A percentile compares a stretch with the other conserved stretches of the same genome.
Conservation (phyloP, 352 stramenopile species). For the Ophiocytium majus region DNA sequence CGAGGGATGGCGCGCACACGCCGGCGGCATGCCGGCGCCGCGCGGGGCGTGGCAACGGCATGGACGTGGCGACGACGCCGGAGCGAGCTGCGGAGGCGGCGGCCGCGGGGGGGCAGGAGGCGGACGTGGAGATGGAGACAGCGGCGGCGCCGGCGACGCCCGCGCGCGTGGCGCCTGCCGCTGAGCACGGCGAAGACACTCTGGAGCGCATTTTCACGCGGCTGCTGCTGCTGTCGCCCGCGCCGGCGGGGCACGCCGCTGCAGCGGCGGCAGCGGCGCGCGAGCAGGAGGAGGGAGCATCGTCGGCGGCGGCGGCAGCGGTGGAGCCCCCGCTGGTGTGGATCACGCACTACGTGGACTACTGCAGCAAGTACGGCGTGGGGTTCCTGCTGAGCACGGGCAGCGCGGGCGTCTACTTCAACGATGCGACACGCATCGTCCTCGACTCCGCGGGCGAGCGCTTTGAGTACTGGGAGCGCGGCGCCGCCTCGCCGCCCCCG, state of each 20-base stretch:
- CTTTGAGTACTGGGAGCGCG: constrained; percentile 94
- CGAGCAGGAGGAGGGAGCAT: constrained; percentile 81
- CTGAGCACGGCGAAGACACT: constrained; percentile 40
- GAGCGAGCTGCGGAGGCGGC: not conserved
- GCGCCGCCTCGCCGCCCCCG: constrained; percentile 7
- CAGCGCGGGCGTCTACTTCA: constrained; percentile 93
- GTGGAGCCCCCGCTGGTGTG: constrained; percentile 73
- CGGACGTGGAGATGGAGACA: not conserved
- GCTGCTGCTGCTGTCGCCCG: constrained; percentile 15
- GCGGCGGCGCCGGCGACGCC: not conserved
- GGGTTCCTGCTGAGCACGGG: constrained; percentile 95
- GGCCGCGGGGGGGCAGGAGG: not conserved
- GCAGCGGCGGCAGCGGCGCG: constrained; percentile 34
- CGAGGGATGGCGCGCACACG: no score
- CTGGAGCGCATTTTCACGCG: constrained; percentile 60
- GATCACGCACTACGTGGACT: constrained; percentile 96
- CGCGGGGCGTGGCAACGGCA: constrained; percentile 13
- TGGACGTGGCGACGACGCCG: constrained; percentile 1
- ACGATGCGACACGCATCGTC: constrained; percentile 97
- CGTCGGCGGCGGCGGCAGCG: constrained; percentile 74
- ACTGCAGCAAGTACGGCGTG: constrained; percentile 98
- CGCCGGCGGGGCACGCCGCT: constrained; percentile 54
- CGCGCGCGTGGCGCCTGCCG: not conserved
- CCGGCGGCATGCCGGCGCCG: no score
- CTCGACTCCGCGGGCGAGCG: constrained; percentile 72